Evolutionary conservation across 2,329 filamentous ascomycete species (phyloP).

Genomic region (Fonsecaea nubica): DNA sequence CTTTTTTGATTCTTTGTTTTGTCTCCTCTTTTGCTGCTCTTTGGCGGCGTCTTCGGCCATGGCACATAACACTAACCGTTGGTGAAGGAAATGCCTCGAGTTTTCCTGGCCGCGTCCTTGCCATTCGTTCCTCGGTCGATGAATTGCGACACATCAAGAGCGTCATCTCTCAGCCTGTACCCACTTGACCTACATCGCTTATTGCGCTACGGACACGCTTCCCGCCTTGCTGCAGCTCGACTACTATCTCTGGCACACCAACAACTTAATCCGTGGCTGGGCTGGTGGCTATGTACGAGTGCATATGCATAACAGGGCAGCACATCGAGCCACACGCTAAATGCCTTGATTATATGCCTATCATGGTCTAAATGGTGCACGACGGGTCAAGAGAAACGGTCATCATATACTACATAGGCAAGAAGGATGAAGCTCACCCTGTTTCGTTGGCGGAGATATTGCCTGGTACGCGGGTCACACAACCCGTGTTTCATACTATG

Average conservation of each 20-base stretch:
- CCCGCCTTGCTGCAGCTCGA: slow-evolving; percentile 28
- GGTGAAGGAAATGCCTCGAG: neutral
- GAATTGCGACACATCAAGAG: slow-evolving; percentile 29
- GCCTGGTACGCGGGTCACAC: slow-evolving; percentile 24
- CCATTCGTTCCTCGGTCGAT: slow-evolving; percentile 23
- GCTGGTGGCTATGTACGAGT: slow-evolving; percentile 30
- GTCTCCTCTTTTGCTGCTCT: slow-evolving; percentile 4
- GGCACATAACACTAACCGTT: slow-evolving; percentile 3
- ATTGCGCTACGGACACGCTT: slow-evolving; percentile 31
- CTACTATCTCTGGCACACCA: slow-evolving; percentile 34
- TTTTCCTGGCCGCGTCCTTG: slow-evolving; percentile 1
- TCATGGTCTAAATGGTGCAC: neutral
- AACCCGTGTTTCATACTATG: slow-evolving; percentile 28
- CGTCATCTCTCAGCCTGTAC: slow-evolving; percentile 23
- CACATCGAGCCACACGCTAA: slow-evolving; percentile 12
- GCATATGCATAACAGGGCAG: slow-evolving; percentile 7
- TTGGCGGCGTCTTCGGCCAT: neutral
- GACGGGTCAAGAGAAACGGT: neutral
- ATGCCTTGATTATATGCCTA: slow-evolving; percentile 5
- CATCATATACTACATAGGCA: neutral
- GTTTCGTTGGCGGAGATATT: slow-evolving; percentile 1
- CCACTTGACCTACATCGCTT: slow-evolving; percentile 27
- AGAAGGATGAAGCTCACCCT: slow-evolving; percentile 1
- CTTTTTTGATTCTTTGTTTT: slow-evolving; percentile 8
- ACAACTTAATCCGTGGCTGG: slow-evolving; percentile 25